Base-by-base conservation (phyloP, 1,139 yeast species). In the Blastobotrys elegans region DNA sequence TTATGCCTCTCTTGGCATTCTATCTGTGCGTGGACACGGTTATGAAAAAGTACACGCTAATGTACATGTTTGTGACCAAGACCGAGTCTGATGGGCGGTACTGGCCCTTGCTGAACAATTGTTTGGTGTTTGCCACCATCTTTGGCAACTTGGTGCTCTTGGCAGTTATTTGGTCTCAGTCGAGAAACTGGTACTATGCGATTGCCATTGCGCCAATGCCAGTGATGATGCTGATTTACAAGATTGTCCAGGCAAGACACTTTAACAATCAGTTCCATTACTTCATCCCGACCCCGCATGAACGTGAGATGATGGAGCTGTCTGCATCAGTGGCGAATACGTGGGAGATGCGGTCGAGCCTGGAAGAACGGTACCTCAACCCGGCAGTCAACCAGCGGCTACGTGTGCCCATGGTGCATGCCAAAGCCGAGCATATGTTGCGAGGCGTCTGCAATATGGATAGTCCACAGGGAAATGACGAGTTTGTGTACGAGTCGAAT, bases 81-180 rank as follows among this genome's bases (percentile, higher is more conserved):
- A 64, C 63, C 24, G 73, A 70, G 54, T 61, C 70, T 21, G 68
- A 68, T 36, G 74, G 73, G 1, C 47, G 55, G 41, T 68, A 55
- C 53, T 70, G 74, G 74, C 70, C 71, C 0, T 51, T 64, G 34
- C 52, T 68, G 17, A 59, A 61, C 55, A 66, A 70, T 49, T 58
- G 68, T 29, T 37, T 66, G 35, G 48, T 69, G 8, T 67, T 69
- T 53, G 67, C 70, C 2, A 53, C 62, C 1, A 63, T 52, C 2
- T 59, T 70, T 42, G 72, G 73, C 14, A 67, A 69, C 47, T 48
- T 68, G 29, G 62, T 67, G 40, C 55, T 69, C 44, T 53, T 70
- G 34, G 62, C 65, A 14, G 66, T 70, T 2, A 63, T 69, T 1
- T 69, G 73, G 71, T 67, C 63, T 26, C 72, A 68, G 46, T 68